These are phyloP conservation scores for Rhizopogon roseolus DNA, from an alignment of 768 basidiomycete genomes.

Conservation along the genomic window DNA sequence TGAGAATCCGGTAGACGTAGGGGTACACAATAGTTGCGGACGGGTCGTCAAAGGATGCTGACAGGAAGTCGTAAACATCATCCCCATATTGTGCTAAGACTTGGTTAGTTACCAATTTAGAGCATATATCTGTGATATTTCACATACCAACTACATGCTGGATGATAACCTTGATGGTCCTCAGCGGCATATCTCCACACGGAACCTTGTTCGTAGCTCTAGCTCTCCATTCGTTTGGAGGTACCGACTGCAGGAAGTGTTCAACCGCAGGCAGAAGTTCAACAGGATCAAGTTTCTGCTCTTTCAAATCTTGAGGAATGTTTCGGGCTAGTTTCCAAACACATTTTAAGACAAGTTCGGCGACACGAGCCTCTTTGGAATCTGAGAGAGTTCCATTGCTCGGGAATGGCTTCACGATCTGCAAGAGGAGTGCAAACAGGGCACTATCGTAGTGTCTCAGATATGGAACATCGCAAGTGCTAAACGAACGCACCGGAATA, in stretches of 20 bases:
- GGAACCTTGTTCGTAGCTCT: constrained; percentile 88
- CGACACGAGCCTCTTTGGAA: constrained; percentile 82
- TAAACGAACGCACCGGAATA: constrained; percentile 66
- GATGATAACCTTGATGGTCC: constrained; percentile 97
- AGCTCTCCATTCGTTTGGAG: constrained; percentile 94
- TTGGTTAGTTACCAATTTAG: constrained; percentile 7
- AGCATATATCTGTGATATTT: background rate
- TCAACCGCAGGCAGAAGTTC: constrained; percentile 91
- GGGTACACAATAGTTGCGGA: constrained; percentile 96
- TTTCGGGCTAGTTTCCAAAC: constrained; percentile 97
- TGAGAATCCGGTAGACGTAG: constrained; percentile 89
- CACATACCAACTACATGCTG: constrained; percentile 92
- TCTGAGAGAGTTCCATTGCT: constrained; percentile 64
- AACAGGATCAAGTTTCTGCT: constrained; percentile 75
- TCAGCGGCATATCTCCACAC: constrained; percentile 94
- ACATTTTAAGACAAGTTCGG: constrained; percentile 92
- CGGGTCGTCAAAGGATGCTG: constrained; percentile 90
- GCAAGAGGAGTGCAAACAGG: constrained; percentile 76
- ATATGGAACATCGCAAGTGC: constrained; percentile 2
- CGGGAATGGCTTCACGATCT: constrained; percentile 82
- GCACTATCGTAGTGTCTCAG: constrained; percentile 24
- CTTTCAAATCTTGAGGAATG: constrained; percentile 86
- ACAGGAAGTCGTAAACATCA: constrained; percentile 86
- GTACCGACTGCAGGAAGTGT: constrained; percentile 87
- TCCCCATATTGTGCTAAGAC: constrained; percentile 74